Base-by-base conservation (phyloP, 2,329 filamentous ascomycete species). In the Mariannaea elegans region DNA sequence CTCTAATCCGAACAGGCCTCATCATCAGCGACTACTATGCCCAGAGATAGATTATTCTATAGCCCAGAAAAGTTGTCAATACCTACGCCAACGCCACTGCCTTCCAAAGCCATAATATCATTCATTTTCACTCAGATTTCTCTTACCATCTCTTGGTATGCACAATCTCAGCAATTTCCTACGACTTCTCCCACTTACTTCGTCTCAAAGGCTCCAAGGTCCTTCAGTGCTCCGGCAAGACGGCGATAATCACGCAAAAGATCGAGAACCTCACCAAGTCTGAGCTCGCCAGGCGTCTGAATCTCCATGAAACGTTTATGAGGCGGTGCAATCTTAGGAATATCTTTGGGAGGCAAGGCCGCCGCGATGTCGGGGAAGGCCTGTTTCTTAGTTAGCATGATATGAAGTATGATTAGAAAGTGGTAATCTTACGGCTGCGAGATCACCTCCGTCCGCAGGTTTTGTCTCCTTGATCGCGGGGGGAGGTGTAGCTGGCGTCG, bases 191-290 rank as follows among this genome's bases (percentile, higher is more conserved):
- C 18, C 46, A 32, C 56, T 63, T 65, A 77, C 56, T 76, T 76
- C 16, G 79, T 78, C 61, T 83, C 82, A 69, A 90, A 87, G 9
- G 86, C 87, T 18, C 82, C 87, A 71, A 86, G 77, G 47, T 88
- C 85, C 67, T 86, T 87, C 57, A 94, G 73, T 8, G 85, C 85
- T 24, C 81, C 81, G 0, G 90, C 90, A 45, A 94, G 77, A 52
- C 91, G 81, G 68, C 91, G 86, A 70, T 94, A 94, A 73, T 94
- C 91, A 55, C 86, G 82, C 19, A 94, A 76, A 47, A 94, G 77
- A 56, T 90, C 86, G 21, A 90, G 77, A 16, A 94, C 87, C 69
- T 94, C 92, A n/a, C 87, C 85, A 23, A 94, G 79, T 55, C 83
- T 87, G 24, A 94, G 79, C 45, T 94, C 91, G 0, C 84, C 84